These are phyloP conservation scores for Liquidambar formosana DNA, from an alignment of 164 flowering plant species.

Conservation along the genomic window DNA sequence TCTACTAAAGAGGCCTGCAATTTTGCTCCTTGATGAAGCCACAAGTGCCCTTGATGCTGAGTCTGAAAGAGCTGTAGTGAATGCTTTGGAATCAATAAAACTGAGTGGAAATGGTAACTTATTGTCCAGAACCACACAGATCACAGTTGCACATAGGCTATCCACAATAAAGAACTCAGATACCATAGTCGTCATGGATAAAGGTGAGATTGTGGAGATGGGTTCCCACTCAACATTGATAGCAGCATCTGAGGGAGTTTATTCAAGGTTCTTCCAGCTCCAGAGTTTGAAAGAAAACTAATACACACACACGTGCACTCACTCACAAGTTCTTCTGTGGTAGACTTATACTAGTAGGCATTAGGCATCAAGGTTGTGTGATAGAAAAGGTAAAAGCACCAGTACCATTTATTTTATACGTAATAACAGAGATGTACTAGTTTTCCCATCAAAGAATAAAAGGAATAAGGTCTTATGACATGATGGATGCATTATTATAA, in stretches of 20 bases:
- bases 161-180: constrained; percentile 64
- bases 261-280: constrained; percentile 48
- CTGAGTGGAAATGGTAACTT: constrained; percentile 14
- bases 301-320: not conserved
- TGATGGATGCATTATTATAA: not conserved
- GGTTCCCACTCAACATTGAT: constrained; percentile 53
- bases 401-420: not conserved
- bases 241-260: constrained; percentile 41
- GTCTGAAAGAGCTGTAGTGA: constrained; percentile 51
- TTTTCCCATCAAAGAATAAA: not conserved
- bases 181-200: constrained; percentile 62
- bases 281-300: constrained; percentile 34
- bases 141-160: constrained; percentile 71
- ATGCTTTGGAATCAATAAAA: constrained; percentile 43
- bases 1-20: constrained; percentile 58
- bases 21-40: constrained; percentile 72
- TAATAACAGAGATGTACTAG: not conserved
- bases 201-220: constrained; percentile 62
- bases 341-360: too few species aligned
- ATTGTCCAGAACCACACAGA: constrained; percentile 39
- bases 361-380: too few species aligned
- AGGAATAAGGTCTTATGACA: not conserved
- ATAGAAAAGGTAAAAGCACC: too few species aligned
- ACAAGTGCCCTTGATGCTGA: constrained; percentile 79
- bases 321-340: too few species aligned